Evolutionary conservation across 169 alveolate genomes (phyloP), one percentile per base, ranked within the genome.

Genomic region (Eimeria falciformis): DNA sequence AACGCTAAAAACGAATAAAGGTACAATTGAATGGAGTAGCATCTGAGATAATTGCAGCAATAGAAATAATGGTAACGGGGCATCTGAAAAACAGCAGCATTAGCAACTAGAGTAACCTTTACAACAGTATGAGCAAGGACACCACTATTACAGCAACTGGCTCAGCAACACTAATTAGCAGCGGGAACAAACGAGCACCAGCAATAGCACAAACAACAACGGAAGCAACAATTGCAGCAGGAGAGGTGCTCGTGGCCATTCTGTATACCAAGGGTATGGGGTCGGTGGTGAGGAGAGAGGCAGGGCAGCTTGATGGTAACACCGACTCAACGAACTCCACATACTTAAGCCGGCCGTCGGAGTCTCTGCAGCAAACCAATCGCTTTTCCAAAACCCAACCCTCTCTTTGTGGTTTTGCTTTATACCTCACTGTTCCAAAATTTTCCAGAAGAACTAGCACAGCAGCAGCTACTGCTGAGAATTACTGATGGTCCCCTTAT

Each of bases 291-390:
- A 25, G 25, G 23, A 71, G 55, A 40, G 90, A 21, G 25, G 53
- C 25, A 9, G 90, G 73, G 27, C 53, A 81, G 90, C 27, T 81
- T 65, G 90, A 81, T 18, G 90, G 90, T 69, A 90, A 43, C 66
- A 90, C 83, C 21, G 89, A 90, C 79, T 90, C 94, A 14, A 90
- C 94, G 40, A 90, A 79, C 77, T 90, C 94, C 33, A 90, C 79
- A 62, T 90, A 90, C 58, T 85, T 78, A 40, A 90, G 77, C 50
- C 85, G 73, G 78, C 91, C 94, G 66, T 90, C 94, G n/a, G 78
- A 40, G 68, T 90, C 94, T 66, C 94, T 90, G 94, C 50, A 66
- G 21, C 47, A 27, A n/a, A 45, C 6, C 68, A 43, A 27, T 33
- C 40, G 40, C 40, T 33, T 0, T 33, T 33, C 40, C 40, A 33